Evolutionary conservation across 1,284 basidiomycete genomes (phyloP).

Genomic region (Cutaneotrichosporon curvatum): DNA sequence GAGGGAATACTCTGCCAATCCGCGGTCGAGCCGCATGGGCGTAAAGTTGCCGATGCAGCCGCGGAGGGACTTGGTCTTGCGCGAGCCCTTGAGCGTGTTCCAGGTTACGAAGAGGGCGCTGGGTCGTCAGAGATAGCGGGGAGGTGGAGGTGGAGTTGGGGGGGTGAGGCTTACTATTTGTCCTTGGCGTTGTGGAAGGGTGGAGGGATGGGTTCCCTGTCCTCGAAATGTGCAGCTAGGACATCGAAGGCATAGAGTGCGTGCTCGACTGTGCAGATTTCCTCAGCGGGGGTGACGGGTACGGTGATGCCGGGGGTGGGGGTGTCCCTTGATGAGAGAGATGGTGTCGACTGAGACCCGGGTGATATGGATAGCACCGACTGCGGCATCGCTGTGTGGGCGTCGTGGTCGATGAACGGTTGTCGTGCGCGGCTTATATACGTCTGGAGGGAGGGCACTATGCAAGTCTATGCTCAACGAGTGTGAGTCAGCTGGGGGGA

Average conservation of each 20-base stretch:
- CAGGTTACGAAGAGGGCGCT: slow-evolving; percentile 96
- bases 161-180: slow-evolving; percentile 23
- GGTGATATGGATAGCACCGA: neutral
- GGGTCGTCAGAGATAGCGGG: slow-evolving; percentile 4
- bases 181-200: slow-evolving; percentile 29
- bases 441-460: too few relatives aligned
- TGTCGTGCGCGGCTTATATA: too few relatives aligned
- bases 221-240: slow-evolving; percentile 42
- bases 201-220: slow-evolving; percentile 9
- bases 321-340: slow-evolving; percentile 4
- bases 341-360: slow-evolving; percentile 1
- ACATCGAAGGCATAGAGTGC: slow-evolving; percentile 51
- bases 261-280: slow-evolving; percentile 41
- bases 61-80: slow-evolving; percentile 54
- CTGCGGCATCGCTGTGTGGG: too few relatives aligned
- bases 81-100: slow-evolving; percentile 54
- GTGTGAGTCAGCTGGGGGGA: too few relatives aligned
- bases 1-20: slow-evolving; percentile 81
- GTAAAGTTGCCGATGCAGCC: slow-evolving; percentile 96
- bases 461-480: too few relatives aligned
- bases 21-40: slow-evolving; percentile 64
- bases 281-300: slow-evolving; percentile 11
- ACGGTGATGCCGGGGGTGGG: slow-evolving; percentile 12
- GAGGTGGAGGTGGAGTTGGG: neutral
- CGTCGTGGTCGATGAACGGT: too few relatives aligned